These are phyloP conservation scores for Schizosaccharomyces pombe DNA, from an alignment of 805 yeast genomes.

Conservation along the genomic window ASM294v3 CU329670.1:3739501-3740000, in stretches of 20 bases:
- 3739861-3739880: conserved; percentile 96
- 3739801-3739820: conserved; percentile 80
- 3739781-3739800: conserved; percentile 87
- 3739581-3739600: conserved; percentile 75
- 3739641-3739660: conserved; percentile 59
- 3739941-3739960: conserved; percentile 35
- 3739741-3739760: conserved; percentile 87
- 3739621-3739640: conserved; percentile 44
- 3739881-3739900: conserved; percentile 66
- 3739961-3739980: conserved; percentile 62
- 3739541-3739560: conserved; percentile 51
- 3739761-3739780: conserved; percentile 66
- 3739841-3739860: conserved; percentile 71
- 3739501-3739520: conserved; percentile 52
- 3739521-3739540: conserved; percentile 39
- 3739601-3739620: conserved; percentile 72
- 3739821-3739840: conserved; percentile 72
- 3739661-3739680: conserved; percentile 98
- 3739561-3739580: conserved; percentile 48
- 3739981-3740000: conserved; percentile 74
- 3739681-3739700: conserved; percentile 72
- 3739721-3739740: conserved; percentile 88
- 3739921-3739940: conserved; percentile 51
- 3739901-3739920: conserved; percentile 71
- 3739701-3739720: conserved; percentile 65